Conservation (phyloP, 768 basidiomycete species). For the Udeniomyces megalosporus region DNA sequence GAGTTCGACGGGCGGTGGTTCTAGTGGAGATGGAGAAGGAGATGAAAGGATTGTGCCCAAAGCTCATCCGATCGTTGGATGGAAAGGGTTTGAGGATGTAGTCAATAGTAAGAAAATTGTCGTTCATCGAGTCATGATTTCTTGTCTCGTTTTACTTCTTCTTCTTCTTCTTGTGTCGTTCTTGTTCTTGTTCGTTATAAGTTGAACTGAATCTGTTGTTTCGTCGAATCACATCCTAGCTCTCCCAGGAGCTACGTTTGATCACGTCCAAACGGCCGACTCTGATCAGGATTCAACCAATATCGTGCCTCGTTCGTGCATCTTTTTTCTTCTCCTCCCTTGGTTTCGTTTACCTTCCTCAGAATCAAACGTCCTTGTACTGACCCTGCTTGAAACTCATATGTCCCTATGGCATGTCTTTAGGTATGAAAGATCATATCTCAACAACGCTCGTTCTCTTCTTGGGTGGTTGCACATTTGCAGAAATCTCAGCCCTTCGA, state of each 20-base stretch:
- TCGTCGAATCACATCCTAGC: not conserved
- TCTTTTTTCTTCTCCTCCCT: not conserved
- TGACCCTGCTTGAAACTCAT: too few species aligned
- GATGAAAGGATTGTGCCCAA: slow-evolving; percentile 36
- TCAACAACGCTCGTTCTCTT: slow-evolving; percentile 89
- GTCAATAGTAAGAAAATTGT: slow-evolving; percentile 36
- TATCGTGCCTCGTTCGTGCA: not conserved
- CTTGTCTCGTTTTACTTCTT: not conserved
- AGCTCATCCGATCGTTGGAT: slow-evolving; percentile 84
- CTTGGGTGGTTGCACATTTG: slow-evolving; percentile 85
- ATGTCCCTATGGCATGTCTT: too few species aligned
- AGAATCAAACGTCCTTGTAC: too few species aligned
- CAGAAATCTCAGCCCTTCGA: slow-evolving; percentile 85
- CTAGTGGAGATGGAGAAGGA: slow-evolving; percentile 33
- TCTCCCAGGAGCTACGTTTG: slow-evolving; percentile 74
- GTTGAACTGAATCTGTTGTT: not conserved
- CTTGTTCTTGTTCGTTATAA: not conserved
- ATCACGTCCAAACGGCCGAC: slow-evolving; percentile 38
- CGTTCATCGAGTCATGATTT: not conserved
- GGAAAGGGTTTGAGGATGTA: slow-evolving; percentile 94
- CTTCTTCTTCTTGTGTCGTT: too few species aligned
- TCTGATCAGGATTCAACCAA: not conserved
- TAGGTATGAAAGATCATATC: slow-evolving; percentile 38
- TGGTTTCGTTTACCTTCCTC: too few species aligned
- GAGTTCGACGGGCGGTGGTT: slow-evolving; percentile 35